Conservation (phyloP, 257 asterid species). For the Fraxinus cuspidata region DNA sequence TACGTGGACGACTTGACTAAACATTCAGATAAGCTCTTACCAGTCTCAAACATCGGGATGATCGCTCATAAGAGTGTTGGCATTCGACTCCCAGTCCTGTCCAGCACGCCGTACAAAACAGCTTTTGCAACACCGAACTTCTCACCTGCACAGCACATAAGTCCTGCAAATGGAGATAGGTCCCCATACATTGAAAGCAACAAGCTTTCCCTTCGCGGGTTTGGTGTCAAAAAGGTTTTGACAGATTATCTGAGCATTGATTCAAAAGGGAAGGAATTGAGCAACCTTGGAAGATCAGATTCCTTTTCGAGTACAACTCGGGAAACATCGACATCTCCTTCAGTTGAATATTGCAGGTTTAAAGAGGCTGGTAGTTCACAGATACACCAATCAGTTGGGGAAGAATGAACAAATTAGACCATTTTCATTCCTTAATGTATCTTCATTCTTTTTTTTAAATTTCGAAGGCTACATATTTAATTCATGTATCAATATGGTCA, state of each 20-base stretch:
- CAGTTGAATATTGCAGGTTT: conserved; percentile 43
- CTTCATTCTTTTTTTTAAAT: conserved; percentile 19
- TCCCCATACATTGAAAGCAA: conserved; percentile 30
- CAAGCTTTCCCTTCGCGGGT: conserved; percentile 44
- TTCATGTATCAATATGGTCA: conserved; percentile 15
- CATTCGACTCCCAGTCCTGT: conserved; percentile 24
- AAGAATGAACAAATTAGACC: conserved; percentile 28
- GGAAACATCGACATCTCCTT: conserved; percentile 46
- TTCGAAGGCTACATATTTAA: conserved; percentile 20
- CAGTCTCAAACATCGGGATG: conserved; percentile 57
- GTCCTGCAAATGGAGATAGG: conserved; percentile 46
- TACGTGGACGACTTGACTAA: conserved; percentile 73
- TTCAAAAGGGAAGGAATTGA: conserved; percentile 44
- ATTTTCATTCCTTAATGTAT: conserved; percentile 1
- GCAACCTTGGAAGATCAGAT: conserved; percentile 36
- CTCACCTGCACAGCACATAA: conserved; percentile 48
- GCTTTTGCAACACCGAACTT: conserved; percentile 53
- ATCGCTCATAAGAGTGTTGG: conserved; percentile 45
- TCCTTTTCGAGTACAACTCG: conserved; percentile 40
- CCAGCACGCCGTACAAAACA: conserved; percentile 44
- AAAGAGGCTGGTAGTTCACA: conserved; percentile 34
- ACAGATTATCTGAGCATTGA: conserved; percentile 66
- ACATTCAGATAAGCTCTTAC: conserved; percentile 61
- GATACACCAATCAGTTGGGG: conserved; percentile 24
- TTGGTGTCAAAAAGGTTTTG: conserved; percentile 65